Base-by-base conservation (phyloP, 2,329 filamentous ascomycete genomes). In the Oidium heveae region DNA sequence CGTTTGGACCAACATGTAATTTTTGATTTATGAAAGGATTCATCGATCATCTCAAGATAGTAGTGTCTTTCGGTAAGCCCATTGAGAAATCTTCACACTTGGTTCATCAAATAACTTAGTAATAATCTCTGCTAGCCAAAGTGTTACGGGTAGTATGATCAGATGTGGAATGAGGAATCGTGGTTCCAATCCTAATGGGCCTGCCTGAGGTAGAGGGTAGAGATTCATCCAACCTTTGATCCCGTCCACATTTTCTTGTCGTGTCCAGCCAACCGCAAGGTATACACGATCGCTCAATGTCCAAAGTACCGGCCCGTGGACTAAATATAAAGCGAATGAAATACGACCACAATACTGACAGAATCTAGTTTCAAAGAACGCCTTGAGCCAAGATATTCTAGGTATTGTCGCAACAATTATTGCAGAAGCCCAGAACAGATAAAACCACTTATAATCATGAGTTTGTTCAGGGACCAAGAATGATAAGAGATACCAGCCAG, bases 401-500 rank as follows among this genome's bases (percentile, higher is more conserved):
- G 75, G 74, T 2, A 76, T 67, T 0, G 72, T 69, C 1, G 72
- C 68, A 0, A 84, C 72, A 0, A 79, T 63, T 55, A 79, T 70
- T n/a, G 70, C 67, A 0, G 79, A 71, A 0, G 77, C 79, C 68
- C 72, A 77, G 62, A 79, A 79, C 2, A 82, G 70, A 61, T 73
- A 82, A 65, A 82, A 82, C 77, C 78, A 82, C 64, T 82, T 82
- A 62, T 72, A 73, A 62, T 82, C 76, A 59, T 71, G 80, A 7
- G 79, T 75, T 1, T 78, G 79, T 61, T 82, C 77, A 0, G 80
- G 78, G 57, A 80, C 81, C 56, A 84, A 67, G 56, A 70, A 72
- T 0, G 77, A 62, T 10, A 65, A 54, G 37, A 60, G 61, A 28
- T 62, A 58, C 64, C 64, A 66, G 2, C 79, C 78, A 0, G 75